Base-by-base conservation (phyloP, 805 yeast genomes). In the Candida mattraensis region DNA sequence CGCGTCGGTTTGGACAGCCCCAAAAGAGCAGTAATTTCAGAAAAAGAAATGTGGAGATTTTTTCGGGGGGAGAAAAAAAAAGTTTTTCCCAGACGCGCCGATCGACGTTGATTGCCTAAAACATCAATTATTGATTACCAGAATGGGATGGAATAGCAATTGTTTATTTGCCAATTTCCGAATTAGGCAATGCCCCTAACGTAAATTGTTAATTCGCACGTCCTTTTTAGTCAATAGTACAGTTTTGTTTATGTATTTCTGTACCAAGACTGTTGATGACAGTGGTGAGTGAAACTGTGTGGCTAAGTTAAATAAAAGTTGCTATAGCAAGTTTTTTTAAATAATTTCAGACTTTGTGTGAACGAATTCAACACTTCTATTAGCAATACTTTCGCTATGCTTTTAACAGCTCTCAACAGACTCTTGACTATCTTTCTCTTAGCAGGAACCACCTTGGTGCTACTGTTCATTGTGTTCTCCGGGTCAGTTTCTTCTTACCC, bases 401-500 rank as follows among this genome's bases (percentile, higher is more conserved):
- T 38, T 27, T 38, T 51, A 14, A 47, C 55, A 7, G 28, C 45
- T n/a, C 15, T 45, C 17, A 52, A 53, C 31, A 56, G 54, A 45
- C 11, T 47, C 5, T 20, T 52, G 5, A 41, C 58, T 2, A 74
- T 61, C 5, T 42, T 65, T 0, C 57, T 63, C 34, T 56, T 74
- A 35, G 75, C 76, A 1, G 67, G 78, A 53, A 52, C 73, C 39
- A 64, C 76, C 21, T 50, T 77, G 40, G 52, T 75, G 32, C 61
- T 80, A 39, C 54, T 84, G 23, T 74, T 85, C 43, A 68, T 76
- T 33, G 68, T 81, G 12, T 69, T 83, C 40, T 78, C 87, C 2
- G 89, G 91, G 34, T 65, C 83, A 2, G 66, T 78, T 20, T 57
- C 69, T 44, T 59, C 66, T 44, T 73, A 61, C 66, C 87, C 89